Conservation (phyloP, 129 eudicot species). For the Escallonia herrerae region DNA sequence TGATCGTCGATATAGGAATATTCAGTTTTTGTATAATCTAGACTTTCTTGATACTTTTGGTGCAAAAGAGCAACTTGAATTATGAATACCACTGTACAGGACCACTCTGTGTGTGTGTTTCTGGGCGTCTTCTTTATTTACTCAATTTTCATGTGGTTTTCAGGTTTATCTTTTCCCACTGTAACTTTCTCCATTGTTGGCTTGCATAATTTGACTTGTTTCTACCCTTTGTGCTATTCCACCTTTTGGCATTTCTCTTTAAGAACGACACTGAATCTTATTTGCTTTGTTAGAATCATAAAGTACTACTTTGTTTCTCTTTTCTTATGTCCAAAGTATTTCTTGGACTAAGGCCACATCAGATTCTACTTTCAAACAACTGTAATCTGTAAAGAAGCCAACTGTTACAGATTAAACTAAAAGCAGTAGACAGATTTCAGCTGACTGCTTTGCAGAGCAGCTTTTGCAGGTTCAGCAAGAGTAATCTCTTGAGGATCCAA, state of each 20-base stretch:
- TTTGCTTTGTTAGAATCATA: background rate
- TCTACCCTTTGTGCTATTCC: background rate
- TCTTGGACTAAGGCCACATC: no score
- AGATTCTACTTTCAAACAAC: no score
- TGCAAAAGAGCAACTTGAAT: conserved; percentile 13
- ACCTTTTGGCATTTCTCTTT: background rate
- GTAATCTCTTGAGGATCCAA: background rate
- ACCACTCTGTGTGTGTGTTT: background rate
- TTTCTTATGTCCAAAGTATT: background rate
- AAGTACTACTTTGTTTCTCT: background rate
- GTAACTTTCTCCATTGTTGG: background rate
- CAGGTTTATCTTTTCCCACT: background rate
- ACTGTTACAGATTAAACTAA: no score
- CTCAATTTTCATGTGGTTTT: background rate
- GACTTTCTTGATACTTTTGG: conserved; percentile 11
- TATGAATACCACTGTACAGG: no score
- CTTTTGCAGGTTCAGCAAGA: background rate
- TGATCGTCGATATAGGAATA: no score
- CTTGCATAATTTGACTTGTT: conserved; percentile 7
- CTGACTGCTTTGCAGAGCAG: background rate
- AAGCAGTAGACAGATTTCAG: background rate
- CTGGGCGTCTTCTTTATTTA: conserved; percentile 5
- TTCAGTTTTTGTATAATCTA: background rate
- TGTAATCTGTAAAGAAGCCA: no score
- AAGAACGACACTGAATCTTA: conserved; percentile 4